Evolutionary conservation across 1,139 yeast genomes (phyloP), one percentile per base, ranked within the genome.

Genomic region (Kurtzmaniella quercitrusa): DNA sequence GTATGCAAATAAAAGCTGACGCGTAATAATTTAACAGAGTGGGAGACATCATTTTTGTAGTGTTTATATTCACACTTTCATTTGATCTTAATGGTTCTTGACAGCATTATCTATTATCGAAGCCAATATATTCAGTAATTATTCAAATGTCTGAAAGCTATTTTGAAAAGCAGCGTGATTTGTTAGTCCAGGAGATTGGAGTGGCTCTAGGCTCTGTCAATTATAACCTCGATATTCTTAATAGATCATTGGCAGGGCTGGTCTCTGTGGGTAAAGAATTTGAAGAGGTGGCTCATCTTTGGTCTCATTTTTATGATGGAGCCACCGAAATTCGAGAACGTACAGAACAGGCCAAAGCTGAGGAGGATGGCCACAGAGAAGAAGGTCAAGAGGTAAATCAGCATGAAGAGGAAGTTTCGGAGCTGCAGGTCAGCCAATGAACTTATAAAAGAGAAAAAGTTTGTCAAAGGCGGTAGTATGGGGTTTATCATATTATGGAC

Each of bases 221-320:
- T 5, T 54, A 61, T 49, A 71, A 71, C 46, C 54, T 72, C 39
- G 74, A 70, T 36, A 61, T 65, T 14, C 61, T 72, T 45, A 72
- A 72, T 49, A 51, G 76, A 33, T 63, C 75, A 1, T 59, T 72
- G 40, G 63, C 65, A 43, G 71, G 67, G 45, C 65, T 71, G 22
- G 57, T 71, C 15, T 73, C 70, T 45, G 75, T 71, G 1, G 75
- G 76, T 5, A 69, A 69, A 44, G 76, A 70, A 44, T 72, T 72
- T 48, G 75, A 70, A 44, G 68, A 71, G 44, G 74, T 70, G 22
- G 74, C 74, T 15, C 55, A 68, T 20, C 56, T 71, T 35, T 72
- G 78, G 78, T 55, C 62, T 6, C 64, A 63, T 38, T 71, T 71
- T 48, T 72, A 72, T 48, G 66, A 63, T 48, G 73, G 74, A 1